phyloP scores from a whole-genome alignment of 768 basidiomycete genomes.

The Podaxis sp. region DNA sequence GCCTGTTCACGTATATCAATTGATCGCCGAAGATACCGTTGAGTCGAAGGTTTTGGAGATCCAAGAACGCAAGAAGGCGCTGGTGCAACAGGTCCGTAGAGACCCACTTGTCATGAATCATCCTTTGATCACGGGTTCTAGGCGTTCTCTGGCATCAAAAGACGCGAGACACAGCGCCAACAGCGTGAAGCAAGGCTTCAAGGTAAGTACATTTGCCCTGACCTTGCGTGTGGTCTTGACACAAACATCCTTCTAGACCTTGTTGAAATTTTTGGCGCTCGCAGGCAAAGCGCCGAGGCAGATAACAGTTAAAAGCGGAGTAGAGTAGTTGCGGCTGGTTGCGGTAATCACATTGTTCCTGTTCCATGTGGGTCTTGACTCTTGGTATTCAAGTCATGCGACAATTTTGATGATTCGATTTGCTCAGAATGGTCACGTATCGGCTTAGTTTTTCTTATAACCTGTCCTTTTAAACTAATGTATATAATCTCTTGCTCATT shows the following conservation, averaged over 20 bases:
- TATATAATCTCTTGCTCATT: background rate
- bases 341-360: too few relatives aligned
- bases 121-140: constrained; percentile 25
- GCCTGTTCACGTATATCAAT: constrained; percentile 82
- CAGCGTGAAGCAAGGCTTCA: constrained; percentile 81
- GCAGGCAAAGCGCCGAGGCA: constrained; percentile 18
- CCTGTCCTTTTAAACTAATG: background rate
- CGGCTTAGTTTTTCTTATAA: background rate
- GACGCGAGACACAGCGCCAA: constrained; percentile 70
- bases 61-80: constrained; percentile 78
- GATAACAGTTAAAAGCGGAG: background rate
- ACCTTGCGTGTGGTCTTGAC: background rate
- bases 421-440: background rate
- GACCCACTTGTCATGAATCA: background rate
- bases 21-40: constrained; percentile 88
- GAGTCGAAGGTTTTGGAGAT: constrained; percentile 88
- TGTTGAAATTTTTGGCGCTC: constrained; percentile 42
- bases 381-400: too few relatives aligned
- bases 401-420: constrained; percentile 10
- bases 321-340: too few relatives aligned
- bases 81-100: constrained; percentile 66
- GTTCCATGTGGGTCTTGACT: too few relatives aligned
- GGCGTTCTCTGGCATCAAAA: constrained; percentile 86
- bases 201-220: constrained; percentile 41
- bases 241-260: constrained; percentile 43